Conservation (phyloP, 106 monocot species). For the Dioscorea alata region DNA sequence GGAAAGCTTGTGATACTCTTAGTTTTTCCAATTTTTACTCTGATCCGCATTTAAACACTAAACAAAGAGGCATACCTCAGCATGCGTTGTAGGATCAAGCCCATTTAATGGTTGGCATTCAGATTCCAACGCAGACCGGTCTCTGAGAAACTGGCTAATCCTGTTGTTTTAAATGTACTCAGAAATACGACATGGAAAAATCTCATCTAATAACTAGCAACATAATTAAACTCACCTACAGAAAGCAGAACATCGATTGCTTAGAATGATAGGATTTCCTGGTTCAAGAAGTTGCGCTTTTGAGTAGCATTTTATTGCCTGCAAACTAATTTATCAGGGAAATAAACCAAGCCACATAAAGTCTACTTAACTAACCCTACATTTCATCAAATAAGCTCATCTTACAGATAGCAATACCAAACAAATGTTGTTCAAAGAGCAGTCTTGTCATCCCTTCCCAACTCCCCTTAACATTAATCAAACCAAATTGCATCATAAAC, state of each 20-base stretch:
- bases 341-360: neutral
- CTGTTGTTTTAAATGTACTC: conserved; percentile 22
- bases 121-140: conserved; percentile 72
- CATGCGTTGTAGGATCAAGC: conserved; percentile 88
- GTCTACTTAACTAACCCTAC: too few species aligned
- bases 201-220: neutral
- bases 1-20: too few species aligned
- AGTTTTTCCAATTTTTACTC: too few species aligned
- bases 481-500: too few species aligned
- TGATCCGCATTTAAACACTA: neutral
- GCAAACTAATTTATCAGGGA: conserved; percentile 1
- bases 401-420: too few species aligned
- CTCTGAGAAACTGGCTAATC: conserved; percentile 58
- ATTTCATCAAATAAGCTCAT: too few species aligned
- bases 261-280: conserved; percentile 61
- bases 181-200: neutral
- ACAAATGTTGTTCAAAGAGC: too few species aligned
- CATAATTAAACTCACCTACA: conserved; percentile 36
- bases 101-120: conserved; percentile 76
- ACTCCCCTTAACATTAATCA: too few species aligned
- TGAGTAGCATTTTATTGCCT: conserved; percentile 77
- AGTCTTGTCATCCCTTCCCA: too few species aligned
- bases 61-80: conserved; percentile 48
- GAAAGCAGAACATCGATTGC: conserved; percentile 72
- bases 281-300: conserved; percentile 75